Evolutionary conservation across 2,329 filamentous ascomycete species (phyloP).

Genomic region (Penicillium fuscoglaucum): DNA sequence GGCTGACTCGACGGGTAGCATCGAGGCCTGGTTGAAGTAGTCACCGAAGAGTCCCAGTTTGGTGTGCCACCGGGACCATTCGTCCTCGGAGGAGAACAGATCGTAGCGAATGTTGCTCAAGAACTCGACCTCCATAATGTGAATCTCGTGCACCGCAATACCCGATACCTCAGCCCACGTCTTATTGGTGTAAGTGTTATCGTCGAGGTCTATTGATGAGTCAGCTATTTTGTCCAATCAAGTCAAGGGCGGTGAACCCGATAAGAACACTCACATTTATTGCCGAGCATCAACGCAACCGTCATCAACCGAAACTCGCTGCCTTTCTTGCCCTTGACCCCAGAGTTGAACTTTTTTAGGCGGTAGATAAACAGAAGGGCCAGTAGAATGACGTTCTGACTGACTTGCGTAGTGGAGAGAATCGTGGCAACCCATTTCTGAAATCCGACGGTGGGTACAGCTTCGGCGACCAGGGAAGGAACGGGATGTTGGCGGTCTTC

Average conservation of each 20-base stretch:
- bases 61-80: slow-evolving; percentile 85
- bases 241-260: slow-evolving; percentile 17
- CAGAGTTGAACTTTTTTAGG: slow-evolving; percentile 84
- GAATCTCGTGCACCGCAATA: slow-evolving; percentile 90
- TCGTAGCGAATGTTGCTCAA: slow-evolving; percentile 98
- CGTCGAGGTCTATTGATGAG: slow-evolving; percentile 70
- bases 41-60: slow-evolving; percentile 79
- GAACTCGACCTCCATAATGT: slow-evolving; percentile 99
- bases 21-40: slow-evolving; percentile 73
- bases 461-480: slow-evolving; percentile 65
- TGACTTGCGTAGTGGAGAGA: slow-evolving; percentile 90
- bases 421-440: slow-evolving; percentile 92
- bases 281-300: slow-evolving; percentile 94
- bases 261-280: slow-evolving; percentile 71
- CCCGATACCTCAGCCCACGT: slow-evolving; percentile 98
- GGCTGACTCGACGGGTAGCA: slow-evolving; percentile 43
- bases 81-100: slow-evolving; percentile 76
- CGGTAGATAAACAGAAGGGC: slow-evolving; percentile 91
- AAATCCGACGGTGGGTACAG: slow-evolving; percentile 76
- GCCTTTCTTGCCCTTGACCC: slow-evolving; percentile 84
- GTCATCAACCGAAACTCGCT: slow-evolving; percentile 93
- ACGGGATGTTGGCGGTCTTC: slow-evolving; percentile 56
- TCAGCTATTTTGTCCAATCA: slow-evolving; percentile 22
- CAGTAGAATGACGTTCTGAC: slow-evolving; percentile 88
- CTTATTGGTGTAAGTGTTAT: slow-evolving; percentile 99